These are phyloP conservation scores for Populus hybrid DNA, from an alignment of 441 rosid species.

Conservation along the genomic window DNA sequence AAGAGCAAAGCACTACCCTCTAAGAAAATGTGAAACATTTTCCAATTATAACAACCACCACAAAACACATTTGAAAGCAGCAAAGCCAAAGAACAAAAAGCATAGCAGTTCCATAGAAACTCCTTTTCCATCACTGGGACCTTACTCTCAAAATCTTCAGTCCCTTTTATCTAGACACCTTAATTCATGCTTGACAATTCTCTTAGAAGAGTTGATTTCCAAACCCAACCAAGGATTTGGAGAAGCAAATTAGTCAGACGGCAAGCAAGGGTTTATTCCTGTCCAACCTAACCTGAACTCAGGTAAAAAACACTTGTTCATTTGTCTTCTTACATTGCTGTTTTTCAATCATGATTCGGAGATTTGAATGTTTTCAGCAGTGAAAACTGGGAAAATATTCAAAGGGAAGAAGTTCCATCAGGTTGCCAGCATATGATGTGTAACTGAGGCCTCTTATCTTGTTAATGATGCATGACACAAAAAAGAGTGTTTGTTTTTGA, in stretches of 20 bases:
- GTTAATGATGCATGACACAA: background rate
- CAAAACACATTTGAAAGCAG: background rate
- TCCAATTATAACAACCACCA: background rate
- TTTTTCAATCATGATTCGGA: background rate
- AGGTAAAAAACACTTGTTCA: background rate
- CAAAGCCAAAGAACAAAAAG: background rate
- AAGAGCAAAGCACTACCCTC: background rate
- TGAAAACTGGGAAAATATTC: background rate
- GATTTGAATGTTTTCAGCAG: background rate
- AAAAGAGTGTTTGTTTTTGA: too few species aligned
- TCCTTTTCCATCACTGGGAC: background rate
- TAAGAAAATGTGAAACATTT: background rate
- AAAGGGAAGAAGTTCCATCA: background rate
- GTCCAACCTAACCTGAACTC: background rate
- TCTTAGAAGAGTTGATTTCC: background rate
- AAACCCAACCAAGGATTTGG: background rate
- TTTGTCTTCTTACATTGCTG: background rate
- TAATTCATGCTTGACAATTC: background rate
- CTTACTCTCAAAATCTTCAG: background rate
- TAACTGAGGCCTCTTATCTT: background rate
- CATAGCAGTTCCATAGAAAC: background rate
- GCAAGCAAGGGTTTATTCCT: background rate
- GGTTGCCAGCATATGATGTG: background rate
- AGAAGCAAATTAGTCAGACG: background rate
- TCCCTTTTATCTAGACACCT: background rate